These are phyloP conservation scores for Claviceps purpurea DNA, from an alignment of 2,329 filamentous ascomycete genomes.

Conservation along the genomic window DNA sequence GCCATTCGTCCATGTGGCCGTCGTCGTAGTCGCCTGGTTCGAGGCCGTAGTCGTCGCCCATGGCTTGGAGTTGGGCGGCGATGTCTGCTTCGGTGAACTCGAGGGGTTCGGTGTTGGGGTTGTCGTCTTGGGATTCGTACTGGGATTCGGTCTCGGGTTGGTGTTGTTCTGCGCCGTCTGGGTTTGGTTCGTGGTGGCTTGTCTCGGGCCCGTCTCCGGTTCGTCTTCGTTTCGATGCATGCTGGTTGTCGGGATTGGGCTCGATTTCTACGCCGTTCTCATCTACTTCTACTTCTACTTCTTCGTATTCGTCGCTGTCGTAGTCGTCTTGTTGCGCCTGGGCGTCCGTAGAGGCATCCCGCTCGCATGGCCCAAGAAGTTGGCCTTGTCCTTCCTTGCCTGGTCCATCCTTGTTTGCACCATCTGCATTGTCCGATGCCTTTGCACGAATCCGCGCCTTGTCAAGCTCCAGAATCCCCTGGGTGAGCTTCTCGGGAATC, in stretches of 20 bases:
- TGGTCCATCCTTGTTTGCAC: neutral
- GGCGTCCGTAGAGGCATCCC: conserved; percentile 11
- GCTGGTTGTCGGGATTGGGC: conserved; percentile 24
- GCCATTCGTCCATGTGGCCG: conserved; percentile 45
- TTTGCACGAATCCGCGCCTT: conserved; percentile 54
- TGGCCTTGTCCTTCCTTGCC: neutral
- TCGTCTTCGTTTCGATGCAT: conserved; percentile 49
- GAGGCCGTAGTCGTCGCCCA: conserved; percentile 74
- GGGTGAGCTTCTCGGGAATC: conserved; percentile 76
- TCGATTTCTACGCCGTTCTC: conserved; percentile 43
- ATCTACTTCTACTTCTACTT: conserved; percentile 46
- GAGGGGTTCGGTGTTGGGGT: conserved; percentile 33
- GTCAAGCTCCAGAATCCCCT: conserved; percentile 61
- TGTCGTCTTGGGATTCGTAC: neutral
- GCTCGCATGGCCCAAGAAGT: too few relatives aligned
- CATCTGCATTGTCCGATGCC: conserved; percentile 19
- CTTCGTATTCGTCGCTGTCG: conserved; percentile 63
- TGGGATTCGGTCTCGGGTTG: conserved; percentile 10
- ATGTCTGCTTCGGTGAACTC: conserved; percentile 95
- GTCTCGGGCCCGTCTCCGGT: conserved; percentile 42
- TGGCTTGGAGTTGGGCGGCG: conserved; percentile 76
- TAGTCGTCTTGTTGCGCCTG: conserved; percentile 21
- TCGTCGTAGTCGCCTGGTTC: conserved; percentile 67
- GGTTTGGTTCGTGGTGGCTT: conserved; percentile 24
- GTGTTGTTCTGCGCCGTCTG: conserved; percentile 18